A percentile compares a stretch with the other conserved stretches of the same genome.
phyloP scores from a whole-genome alignment of 1,139 yeast species.

The Martiniozyma asiatica region DNA sequence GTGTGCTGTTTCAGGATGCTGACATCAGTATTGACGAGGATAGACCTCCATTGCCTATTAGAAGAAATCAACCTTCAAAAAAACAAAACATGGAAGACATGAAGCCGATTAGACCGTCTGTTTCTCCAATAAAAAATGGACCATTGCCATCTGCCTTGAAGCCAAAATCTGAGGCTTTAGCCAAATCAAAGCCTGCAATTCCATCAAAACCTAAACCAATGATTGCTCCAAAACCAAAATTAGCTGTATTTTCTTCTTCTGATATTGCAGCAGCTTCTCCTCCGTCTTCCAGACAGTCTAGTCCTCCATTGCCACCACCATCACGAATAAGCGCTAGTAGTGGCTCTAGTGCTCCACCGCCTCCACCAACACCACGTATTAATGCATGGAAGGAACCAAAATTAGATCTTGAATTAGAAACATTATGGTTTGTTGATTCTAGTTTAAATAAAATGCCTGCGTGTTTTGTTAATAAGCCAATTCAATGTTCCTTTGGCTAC shows the following conservation, averaged over 20 bases:
- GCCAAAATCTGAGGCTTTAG: conserved; percentile 7
- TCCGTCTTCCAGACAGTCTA: neutral
- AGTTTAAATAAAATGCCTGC: conserved; percentile 25
- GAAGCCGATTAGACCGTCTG: no score
- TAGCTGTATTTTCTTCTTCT: neutral
- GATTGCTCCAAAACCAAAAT: conserved; percentile 4
- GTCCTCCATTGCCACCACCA: conserved; percentile 7
- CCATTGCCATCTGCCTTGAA: no score
- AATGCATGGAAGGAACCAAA: conserved; percentile 23
- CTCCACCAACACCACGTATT: conserved; percentile 11
- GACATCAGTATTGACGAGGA: conserved; percentile 10
- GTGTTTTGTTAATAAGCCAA: conserved; percentile 27
- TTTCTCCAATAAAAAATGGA: no score
- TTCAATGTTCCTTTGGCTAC: conserved; percentile 24
- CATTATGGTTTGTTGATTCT: conserved; percentile 35
- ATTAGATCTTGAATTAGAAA: conserved; percentile 30
- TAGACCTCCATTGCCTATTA: conserved; percentile 9
- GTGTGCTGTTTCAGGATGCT: conserved; percentile 1
- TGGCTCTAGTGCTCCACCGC: conserved; percentile 15
- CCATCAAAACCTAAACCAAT: conserved; percentile 3
- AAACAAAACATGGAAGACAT: no score
- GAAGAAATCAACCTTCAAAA: conserved; percentile 3
- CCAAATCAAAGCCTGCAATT: conserved; percentile 4
- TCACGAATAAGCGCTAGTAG: conserved; percentile 5
- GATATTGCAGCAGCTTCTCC: conserved; percentile 2